phyloP scores from a whole-genome alignment of 139 green algal genomes.

The Coccomyxa sp. region DNA sequence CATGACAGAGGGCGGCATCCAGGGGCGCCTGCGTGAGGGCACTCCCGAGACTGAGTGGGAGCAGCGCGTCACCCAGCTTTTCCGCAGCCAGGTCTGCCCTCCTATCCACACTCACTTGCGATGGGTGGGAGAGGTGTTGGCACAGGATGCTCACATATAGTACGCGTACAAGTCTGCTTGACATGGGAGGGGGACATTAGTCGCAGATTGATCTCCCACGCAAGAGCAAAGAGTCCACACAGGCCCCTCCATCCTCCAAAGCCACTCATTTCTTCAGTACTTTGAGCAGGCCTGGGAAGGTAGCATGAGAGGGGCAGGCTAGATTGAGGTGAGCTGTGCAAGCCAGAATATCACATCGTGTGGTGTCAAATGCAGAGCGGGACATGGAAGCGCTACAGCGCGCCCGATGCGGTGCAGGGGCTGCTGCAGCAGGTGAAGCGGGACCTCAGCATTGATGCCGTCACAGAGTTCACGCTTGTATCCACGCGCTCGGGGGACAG shows the following conservation, averaged over 20 bases:
- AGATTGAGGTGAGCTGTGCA: too few relatives aligned
- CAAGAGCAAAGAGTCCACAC: too few relatives aligned
- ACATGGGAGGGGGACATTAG: too few relatives aligned
- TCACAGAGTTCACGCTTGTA: neutral
- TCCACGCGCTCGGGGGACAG: neutral
- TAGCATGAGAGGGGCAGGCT: too few relatives aligned
- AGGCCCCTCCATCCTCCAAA: too few relatives aligned
- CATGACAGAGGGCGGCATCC: neutral
- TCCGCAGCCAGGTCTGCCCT: constrained; percentile 14
- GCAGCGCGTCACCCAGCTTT: constrained; percentile 27
- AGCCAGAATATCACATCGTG: neutral
- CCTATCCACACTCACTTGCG: too few relatives aligned
- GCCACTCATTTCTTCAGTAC: too few relatives aligned
- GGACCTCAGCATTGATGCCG: neutral
- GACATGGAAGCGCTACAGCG: constrained; percentile 29
- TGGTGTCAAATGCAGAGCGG: constrained; percentile 20
- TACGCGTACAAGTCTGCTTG: too few relatives aligned
- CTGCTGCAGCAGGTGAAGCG: constrained; percentile 23
- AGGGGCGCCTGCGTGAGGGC: constrained; percentile 19
- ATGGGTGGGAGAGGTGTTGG: too few relatives aligned
- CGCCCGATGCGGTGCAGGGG: constrained; percentile 32
- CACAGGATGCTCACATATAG: too few relatives aligned
- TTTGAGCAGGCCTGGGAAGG: too few relatives aligned
- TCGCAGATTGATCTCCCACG: too few relatives aligned
- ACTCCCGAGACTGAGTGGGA: constrained; percentile 40